Evolutionary conservation across 139 green algal species (phyloP).

Genomic region (Chlorella sp.): DNA sequence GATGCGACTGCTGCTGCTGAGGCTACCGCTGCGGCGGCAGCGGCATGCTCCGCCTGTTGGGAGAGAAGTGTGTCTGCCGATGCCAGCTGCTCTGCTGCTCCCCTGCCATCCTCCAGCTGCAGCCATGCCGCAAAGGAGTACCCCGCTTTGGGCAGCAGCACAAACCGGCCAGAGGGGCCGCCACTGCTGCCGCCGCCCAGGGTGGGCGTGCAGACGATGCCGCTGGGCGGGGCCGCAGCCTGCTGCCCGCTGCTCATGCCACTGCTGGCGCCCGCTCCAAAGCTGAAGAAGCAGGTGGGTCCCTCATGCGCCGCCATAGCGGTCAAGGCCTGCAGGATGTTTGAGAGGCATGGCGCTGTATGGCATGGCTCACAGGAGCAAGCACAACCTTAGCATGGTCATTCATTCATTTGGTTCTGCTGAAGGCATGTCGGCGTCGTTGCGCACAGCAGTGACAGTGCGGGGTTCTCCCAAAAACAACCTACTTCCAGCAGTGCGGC

Average conservation of each 20-base stretch:
- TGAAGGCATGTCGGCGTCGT: too few relatives aligned
- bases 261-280: conserved; percentile 15
- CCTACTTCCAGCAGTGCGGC: not conserved
- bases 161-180: not conserved
- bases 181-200: not conserved
- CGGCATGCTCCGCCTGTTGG: not conserved
- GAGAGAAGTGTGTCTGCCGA: not conserved
- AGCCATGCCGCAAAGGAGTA: conserved; percentile 60
- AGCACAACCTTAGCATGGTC: too few relatives aligned
- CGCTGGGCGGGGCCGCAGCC: not conserved
- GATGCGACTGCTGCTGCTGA: not conserved
- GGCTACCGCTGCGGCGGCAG: too few relatives aligned
- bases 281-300: conserved; percentile 57
- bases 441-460: not conserved
- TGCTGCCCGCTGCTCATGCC: conserved; percentile 11
- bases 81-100: not conserved
- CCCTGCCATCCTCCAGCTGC: conserved; percentile 41
- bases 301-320: conserved; percentile 45
- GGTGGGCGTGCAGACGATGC: conserved; percentile 19
- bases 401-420: too few relatives aligned
- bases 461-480: not conserved
- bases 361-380: not conserved
- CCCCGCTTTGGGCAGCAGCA: conserved; percentile 29
- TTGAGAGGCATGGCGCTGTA: too few relatives aligned
- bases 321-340: conserved; percentile 19